phyloP scores from a whole-genome alignment of 768 basidiomycete genomes.

The Trametes punicea region DNA sequence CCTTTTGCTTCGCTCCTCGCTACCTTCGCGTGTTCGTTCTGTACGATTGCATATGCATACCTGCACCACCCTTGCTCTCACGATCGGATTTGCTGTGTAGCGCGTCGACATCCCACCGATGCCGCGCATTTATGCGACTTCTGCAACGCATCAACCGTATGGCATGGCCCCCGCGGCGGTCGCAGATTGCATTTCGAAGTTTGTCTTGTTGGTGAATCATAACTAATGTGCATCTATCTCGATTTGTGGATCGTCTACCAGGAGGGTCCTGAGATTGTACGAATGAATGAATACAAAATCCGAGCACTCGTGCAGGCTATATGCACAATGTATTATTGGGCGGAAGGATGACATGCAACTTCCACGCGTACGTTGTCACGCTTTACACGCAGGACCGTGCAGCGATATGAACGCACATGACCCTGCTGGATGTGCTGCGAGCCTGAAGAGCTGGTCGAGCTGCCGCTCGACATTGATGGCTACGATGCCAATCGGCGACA shows the following conservation, averaged over 20 bases:
- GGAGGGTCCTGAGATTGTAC: too few relatives aligned
- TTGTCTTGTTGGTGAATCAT: constrained; percentile 17
- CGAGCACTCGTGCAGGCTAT: too few relatives aligned
- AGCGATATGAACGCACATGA: neutral
- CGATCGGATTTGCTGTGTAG: neutral
- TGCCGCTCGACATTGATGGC: neutral
- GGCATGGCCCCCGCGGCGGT: neutral
- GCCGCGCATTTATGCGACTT: neutral
- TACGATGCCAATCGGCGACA: too few relatives aligned
- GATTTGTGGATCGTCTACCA: constrained; percentile 16
- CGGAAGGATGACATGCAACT: too few relatives aligned
- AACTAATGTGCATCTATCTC: neutral
- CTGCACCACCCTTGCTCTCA: constrained; percentile 1
- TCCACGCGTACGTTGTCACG: neutral
- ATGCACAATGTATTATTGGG: too few relatives aligned
- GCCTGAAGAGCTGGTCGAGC: neutral
- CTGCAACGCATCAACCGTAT: neutral
- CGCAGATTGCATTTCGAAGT: neutral
- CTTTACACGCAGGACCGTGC: neutral
- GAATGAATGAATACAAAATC: too few relatives aligned
- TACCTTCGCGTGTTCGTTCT: constrained; percentile 3
- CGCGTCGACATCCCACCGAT: neutral
- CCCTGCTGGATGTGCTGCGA: neutral
- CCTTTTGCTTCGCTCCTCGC: neutral
- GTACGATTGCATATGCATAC: constrained; percentile 13